Evolutionary conservation across 192 early-diverging fungal genomes (phyloP).

Genomic region (Rhizophagus prolifer): DNA sequence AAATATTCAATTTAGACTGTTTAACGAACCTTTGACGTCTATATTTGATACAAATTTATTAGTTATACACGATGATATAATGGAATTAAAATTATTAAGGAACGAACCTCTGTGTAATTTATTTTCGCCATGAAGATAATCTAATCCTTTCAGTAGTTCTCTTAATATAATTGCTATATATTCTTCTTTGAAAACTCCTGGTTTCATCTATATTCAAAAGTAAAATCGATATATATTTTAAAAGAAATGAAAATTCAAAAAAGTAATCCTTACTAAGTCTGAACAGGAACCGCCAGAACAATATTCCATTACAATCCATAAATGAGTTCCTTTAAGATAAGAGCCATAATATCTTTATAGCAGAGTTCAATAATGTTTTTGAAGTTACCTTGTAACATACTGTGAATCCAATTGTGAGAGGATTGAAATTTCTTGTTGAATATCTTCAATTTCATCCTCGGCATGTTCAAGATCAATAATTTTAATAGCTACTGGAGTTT

Average conservation of each 20-base stretch:
- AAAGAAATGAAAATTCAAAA: not conserved
- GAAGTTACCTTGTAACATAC: constrained; percentile 70
- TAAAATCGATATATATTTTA: constrained; percentile 6
- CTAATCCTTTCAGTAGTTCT: constrained; percentile 85
- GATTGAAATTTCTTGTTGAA: constrained; percentile 96
- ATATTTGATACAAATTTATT: constrained; percentile 22
- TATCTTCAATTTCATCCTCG: constrained; percentile 99
- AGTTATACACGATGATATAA: not conserved
- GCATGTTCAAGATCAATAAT: constrained; percentile 95
- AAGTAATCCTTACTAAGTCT: constrained; percentile 67
- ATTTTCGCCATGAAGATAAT: constrained; percentile 88
- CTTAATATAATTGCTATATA: constrained; percentile 91
- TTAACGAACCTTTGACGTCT: constrained; percentile 83
- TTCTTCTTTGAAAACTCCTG: constrained; percentile 78
- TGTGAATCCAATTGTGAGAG: constrained; percentile 89
- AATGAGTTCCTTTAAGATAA: constrained; percentile 80
- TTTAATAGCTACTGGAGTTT: constrained; percentile 89
- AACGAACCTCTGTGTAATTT: constrained; percentile 77
- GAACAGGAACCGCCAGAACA: constrained; percentile 93
- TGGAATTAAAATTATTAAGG: constrained; percentile 16
- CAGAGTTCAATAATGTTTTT: not conserved
- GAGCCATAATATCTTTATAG: constrained; percentile 81
- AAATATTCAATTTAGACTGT: not conserved
- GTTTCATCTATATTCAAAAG: constrained; percentile 73
- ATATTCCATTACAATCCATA: constrained; percentile 99